phyloP scores from a whole-genome alignment of 208 protist species.

The Kentomonas sorsogonicus region DNA sequence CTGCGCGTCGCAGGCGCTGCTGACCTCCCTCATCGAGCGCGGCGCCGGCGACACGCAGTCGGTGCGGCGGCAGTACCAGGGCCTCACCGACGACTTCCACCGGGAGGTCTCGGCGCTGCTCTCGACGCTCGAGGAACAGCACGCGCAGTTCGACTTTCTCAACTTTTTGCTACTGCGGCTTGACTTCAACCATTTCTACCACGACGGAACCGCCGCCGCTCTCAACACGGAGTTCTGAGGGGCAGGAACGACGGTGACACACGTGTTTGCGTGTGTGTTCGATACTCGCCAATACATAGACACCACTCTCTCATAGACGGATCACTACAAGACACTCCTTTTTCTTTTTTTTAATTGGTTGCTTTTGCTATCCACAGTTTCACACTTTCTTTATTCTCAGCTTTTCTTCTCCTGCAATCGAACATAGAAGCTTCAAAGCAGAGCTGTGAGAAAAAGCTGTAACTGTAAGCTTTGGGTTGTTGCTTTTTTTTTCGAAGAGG shows the following conservation, averaged over 20 bases:
- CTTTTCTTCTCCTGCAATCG: no score
- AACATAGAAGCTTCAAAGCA: no score
- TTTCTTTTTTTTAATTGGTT: no score
- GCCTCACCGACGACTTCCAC: conserved; percentile 53
- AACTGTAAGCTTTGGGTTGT: no score
- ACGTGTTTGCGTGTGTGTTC: no score
- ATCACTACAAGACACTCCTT: no score
- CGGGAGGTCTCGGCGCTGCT: conserved; percentile 55
- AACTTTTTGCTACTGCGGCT: conserved; percentile 68
- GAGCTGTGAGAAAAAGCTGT: no score
- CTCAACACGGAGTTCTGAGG: conserved; percentile 55
- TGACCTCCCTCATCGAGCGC: conserved; percentile 53
- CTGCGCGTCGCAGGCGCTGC: conserved; percentile 52
- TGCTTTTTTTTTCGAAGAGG: no score
- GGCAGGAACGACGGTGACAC: not conserved
- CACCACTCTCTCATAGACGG: no score
- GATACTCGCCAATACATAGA: no score
- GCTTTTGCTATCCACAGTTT: no score
- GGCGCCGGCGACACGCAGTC: conserved; percentile 46
- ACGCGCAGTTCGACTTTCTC: conserved; percentile 63
- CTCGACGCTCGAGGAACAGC: conserved; percentile 59
- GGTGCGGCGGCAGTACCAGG: conserved; percentile 49
- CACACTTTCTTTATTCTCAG: no score
- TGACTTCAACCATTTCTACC: conserved; percentile 71
- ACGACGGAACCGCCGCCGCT: conserved; percentile 28